These are phyloP conservation scores for Clavispora fructus DNA, from an alignment of 805 yeast genomes.

Conservation along the genomic window DNA sequence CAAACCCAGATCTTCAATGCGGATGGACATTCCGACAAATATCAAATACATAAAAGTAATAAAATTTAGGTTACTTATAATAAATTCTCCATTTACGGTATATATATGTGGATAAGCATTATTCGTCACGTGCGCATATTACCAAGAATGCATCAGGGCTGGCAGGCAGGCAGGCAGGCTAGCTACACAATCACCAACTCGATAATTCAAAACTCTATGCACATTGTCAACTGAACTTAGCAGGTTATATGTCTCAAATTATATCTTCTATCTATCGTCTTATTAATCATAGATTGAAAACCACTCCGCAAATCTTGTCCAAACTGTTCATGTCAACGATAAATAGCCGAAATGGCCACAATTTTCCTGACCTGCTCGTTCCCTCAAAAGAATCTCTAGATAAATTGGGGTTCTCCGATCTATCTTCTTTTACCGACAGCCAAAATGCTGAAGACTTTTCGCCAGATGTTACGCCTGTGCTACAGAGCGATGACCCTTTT, in stretches of 20 bases:
- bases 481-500: constrained; percentile 14
- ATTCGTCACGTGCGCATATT: too few species aligned
- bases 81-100: too few species aligned
- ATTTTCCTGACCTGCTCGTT: not conserved
- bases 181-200: not conserved
- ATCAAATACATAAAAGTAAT: too few species aligned
- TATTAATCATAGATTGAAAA: not conserved
- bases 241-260: not conserved
- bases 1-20: too few species aligned
- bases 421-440: constrained; percentile 15
- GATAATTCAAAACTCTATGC: not conserved
- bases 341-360: not conserved
- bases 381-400: constrained; percentile 1
- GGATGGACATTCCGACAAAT: too few species aligned
- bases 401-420: constrained; percentile 7
- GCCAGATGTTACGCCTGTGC: constrained; percentile 1
- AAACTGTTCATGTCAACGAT: not conserved
- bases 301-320: not conserved
- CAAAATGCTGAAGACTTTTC: not conserved
- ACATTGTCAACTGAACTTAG: not conserved
- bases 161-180: too few species aligned
- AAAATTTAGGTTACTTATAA: too few species aligned
- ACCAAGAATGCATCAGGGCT: too few species aligned
- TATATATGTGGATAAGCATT: too few species aligned
- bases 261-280: not conserved